Evolutionary conservation across 768 basidiomycete genomes (phyloP).

Genomic region (Amanita rimosa): DNA sequence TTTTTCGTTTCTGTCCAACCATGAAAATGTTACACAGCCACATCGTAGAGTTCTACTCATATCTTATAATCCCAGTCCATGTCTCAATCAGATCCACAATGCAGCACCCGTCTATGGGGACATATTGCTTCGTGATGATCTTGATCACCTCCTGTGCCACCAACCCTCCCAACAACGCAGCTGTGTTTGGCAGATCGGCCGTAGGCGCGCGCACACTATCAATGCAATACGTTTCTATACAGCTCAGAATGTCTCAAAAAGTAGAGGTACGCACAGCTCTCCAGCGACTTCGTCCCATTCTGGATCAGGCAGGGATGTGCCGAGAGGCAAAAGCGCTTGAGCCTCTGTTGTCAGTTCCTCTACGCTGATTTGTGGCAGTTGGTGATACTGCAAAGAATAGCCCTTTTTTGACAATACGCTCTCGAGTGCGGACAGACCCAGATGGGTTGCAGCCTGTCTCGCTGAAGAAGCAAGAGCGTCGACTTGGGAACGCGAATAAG

Average conservation of each 20-base stretch:
- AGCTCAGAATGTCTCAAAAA: background rate
- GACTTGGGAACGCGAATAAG: slow-evolving; percentile 18
- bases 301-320: slow-evolving; percentile 34
- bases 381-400: slow-evolving; percentile 19
- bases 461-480: slow-evolving; percentile 29
- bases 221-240: background rate
- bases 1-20: slow-evolving; percentile 17
- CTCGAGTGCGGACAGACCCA: slow-evolving; percentile 50
- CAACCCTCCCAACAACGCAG: slow-evolving; percentile 87
- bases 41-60: background rate
- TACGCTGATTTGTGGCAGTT: slow-evolving; percentile 13
- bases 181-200: slow-evolving; percentile 86
- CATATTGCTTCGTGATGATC: slow-evolving; percentile 91
- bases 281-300: slow-evolving; percentile 52
- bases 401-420: slow-evolving; percentile 1
- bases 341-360: slow-evolving; percentile 45
- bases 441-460: slow-evolving; percentile 55
- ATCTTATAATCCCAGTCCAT: slow-evolving; percentile 46
- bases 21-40: slow-evolving; percentile 12
- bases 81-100: slow-evolving; percentile 77
- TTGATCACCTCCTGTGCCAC: slow-evolving; percentile 97
- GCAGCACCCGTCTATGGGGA: slow-evolving; percentile 80
- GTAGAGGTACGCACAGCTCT: slow-evolving; percentile 56
- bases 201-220: slow-evolving; percentile 66
- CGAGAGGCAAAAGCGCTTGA: slow-evolving; percentile 36